Evolutionary conservation across 2,329 filamentous ascomycete genomes (phyloP).

Genomic region (Venturia carpophila): DNA sequence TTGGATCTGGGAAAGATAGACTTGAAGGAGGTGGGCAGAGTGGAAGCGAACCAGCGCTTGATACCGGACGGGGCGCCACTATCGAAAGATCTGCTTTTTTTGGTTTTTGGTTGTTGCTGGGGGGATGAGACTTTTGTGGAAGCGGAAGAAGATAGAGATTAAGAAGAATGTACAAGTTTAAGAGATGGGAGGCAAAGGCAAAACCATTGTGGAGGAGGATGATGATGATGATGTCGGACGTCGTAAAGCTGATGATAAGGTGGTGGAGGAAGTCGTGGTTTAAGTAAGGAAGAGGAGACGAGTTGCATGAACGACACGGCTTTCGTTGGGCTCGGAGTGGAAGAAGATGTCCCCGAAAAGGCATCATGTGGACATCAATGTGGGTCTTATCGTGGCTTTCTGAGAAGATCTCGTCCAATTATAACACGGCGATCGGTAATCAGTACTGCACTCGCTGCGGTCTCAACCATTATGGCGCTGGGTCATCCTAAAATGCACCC

Average conservation of each 20-base stretch:
- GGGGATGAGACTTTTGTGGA: background rate
- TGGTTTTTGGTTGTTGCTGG: background rate
- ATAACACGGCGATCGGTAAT: background rate
- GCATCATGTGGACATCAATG: background rate
- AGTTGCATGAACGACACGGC: background rate
- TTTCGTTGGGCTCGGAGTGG: background rate
- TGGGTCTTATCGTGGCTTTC: slow-evolving; percentile 8
- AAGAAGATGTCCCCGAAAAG: background rate
- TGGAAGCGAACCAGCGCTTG: background rate
- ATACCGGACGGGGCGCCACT: background rate
- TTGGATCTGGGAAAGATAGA: background rate
- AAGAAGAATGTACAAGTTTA: background rate
- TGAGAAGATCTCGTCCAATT: background rate
- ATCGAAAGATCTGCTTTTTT: background rate
- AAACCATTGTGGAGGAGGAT: background rate
- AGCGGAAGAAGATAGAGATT: background rate
- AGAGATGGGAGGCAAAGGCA: background rate
- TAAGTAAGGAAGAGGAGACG: background rate
- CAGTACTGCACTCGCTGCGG: background rate
- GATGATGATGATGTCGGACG: background rate
- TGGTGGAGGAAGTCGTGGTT: background rate
- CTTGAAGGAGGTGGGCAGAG: background rate
- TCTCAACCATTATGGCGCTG: background rate
- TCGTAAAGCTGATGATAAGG: background rate
- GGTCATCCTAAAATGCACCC: background rate